Conservation (phyloP, 345 rosid species). For the Microthlaspi erraticum region DNA sequence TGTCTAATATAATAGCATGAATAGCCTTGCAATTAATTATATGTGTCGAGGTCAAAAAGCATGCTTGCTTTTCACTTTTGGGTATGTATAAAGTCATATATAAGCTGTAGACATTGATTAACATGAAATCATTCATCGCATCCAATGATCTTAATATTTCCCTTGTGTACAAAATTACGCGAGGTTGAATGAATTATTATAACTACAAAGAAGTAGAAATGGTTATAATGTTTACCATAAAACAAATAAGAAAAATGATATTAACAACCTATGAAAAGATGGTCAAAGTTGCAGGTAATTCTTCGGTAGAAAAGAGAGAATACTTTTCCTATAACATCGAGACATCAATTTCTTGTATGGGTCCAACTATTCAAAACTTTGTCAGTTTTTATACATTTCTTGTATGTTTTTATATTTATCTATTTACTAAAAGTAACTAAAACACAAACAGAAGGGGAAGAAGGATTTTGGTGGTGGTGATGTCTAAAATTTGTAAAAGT, state of each 20-base stretch:
- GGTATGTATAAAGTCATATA: neutral
- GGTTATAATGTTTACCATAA: neutral
- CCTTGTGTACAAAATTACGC: neutral
- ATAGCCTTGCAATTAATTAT: neutral
- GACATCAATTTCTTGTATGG: constrained; percentile 37
- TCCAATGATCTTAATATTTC: neutral
- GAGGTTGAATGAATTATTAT: neutral
- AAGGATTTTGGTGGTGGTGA: no score
- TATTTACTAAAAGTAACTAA: neutral
- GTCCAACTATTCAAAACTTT: constrained; percentile 9
- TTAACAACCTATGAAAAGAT: constrained; percentile 31
- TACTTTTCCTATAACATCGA: constrained; percentile 20
- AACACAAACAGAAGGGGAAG: no score
- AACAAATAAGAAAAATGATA: neutral
- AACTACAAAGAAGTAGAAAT: neutral
- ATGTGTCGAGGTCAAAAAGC: neutral
- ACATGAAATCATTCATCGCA: neutral
- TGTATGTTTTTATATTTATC: neutral
- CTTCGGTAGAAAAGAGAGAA: constrained; percentile 10
- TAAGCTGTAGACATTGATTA: neutral
- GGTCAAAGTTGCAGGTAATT: constrained; percentile 39
- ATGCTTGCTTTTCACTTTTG: no score
- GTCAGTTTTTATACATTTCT: neutral
- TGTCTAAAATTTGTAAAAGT: no score
- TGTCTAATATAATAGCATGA: no score